Evolutionary conservation across 495 filamentous ascomycete species (phyloP), one percentile per base, ranked within the genome.

Genomic region (Penicillium silybi): DNA sequence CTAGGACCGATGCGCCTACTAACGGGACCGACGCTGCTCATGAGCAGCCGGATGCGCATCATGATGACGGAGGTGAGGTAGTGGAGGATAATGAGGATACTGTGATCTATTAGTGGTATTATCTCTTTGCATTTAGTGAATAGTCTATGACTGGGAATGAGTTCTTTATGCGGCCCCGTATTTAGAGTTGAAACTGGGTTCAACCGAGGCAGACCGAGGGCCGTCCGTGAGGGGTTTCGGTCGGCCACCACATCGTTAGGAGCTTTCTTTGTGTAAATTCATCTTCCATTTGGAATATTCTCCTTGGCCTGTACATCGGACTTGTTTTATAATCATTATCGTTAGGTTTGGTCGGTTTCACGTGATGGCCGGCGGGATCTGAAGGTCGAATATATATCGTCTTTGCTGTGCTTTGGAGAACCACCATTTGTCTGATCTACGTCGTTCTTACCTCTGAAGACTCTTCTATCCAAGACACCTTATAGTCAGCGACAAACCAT

Each of bases 41-140:
- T 42, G 61, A 65, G 17, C 56, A 68, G 22, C 38, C 53, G 29
- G 62, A 66, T 42, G 51, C 56, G 27, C 63, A 70, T 53, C 68
- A 66, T 42, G 65, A 85, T 46, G 86, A 86, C 63, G 78, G 75
- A 44, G 88, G 84, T 44, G 87, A 90, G 61, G 71, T 86, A 43
- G 74, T 89, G 62, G 86, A 90, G 63, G 85, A 85, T 59, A 84
- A 87, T 42, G 89, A 93, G 73, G 89, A 92, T 59, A 89, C 82
- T 48, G 89, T 93, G 48, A 90, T 93, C 52, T 92, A 93, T 71
- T 93, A 80, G 81, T 56, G 27, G 26, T 41, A 15, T n/a, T 41
- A 15, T 20, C 39, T 19, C 1, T 50, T 22, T 20, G 15, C 29
- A 19, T 18, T 18, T 45, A 9, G 2, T 40, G 44, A 46, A 18